Evolutionary conservation across 2,329 filamentous ascomycete species (phyloP).

Genomic region (Xylaria multiplex): DNA sequence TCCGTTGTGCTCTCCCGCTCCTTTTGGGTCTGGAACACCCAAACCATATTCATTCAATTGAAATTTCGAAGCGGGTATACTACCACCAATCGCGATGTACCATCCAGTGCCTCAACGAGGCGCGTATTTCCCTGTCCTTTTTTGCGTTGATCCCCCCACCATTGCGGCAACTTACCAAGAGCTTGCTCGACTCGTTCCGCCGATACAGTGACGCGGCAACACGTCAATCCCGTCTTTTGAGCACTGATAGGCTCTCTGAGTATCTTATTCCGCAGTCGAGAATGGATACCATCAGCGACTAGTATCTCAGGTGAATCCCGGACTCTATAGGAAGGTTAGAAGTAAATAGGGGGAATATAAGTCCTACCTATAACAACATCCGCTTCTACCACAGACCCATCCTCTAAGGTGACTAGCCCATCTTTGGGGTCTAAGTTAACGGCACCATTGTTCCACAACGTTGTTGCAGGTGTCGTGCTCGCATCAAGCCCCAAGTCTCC

Average conservation of each 20-base stretch:
- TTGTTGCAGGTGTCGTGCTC: constrained; percentile 34
- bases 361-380: constrained; percentile 41
- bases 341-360: background rate
- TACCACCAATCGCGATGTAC: constrained; percentile 37
- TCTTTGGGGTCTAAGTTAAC: constrained; percentile 38
- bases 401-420: constrained; percentile 39
- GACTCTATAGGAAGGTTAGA: background rate
- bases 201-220: constrained; percentile 40
- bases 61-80: constrained; percentile 37
- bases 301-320: background rate
- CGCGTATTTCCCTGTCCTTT: constrained; percentile 28
- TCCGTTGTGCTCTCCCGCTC: constrained; percentile 36
- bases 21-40: constrained; percentile 37
- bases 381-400: constrained; percentile 38
- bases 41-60: constrained; percentile 42
- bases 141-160: constrained; percentile 37
- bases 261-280: constrained; percentile 38
- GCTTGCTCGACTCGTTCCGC: constrained; percentile 37
- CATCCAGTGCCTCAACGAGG: constrained; percentile 39
- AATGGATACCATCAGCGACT: constrained; percentile 45
- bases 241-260: constrained; percentile 33
- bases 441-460: constrained; percentile 38
- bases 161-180: constrained; percentile 38
- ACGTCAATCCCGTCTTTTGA: constrained; percentile 41
- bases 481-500: constrained; percentile 38